Percentiles rank a stretch among this genome's conserved stretches.
phyloP scores from a whole-genome alignment of 1,139 yeast genomes.

The Magnusiomyces paraingens region DNA sequence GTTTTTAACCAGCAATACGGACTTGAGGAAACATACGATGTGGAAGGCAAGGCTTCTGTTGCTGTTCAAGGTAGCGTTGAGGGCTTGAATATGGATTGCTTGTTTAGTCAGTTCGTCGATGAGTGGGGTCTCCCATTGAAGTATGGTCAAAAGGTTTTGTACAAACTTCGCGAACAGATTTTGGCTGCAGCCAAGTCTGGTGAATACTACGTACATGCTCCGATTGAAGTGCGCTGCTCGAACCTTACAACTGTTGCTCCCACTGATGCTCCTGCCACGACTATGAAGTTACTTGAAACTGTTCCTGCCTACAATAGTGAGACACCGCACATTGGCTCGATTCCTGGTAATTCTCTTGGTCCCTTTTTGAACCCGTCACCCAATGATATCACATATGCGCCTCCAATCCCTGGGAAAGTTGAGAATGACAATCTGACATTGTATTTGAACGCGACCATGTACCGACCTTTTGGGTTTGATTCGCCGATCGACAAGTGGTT shows the following conservation, averaged over 20 bases:
- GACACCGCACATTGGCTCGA: conserved; percentile 48
- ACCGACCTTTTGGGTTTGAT: conserved; percentile 77
- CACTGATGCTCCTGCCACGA: conserved; percentile 15
- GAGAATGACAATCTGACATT: conserved; percentile 75
- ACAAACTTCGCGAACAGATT: conserved; percentile 56
- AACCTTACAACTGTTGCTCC: conserved; percentile 55
- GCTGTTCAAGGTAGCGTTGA: conserved; percentile 71
- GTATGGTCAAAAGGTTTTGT: conserved; percentile 66
- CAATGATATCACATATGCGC: conserved; percentile 44
- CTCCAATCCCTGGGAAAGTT: conserved; percentile 30
- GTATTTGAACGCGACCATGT: conserved; percentile 90
- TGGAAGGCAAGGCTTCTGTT: conserved; percentile 50
- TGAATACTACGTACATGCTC: conserved; percentile 84
- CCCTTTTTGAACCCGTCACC: conserved; percentile 84
- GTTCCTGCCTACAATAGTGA: conserved; percentile 13
- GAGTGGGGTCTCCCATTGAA: conserved; percentile 93
- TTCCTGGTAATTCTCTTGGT: conserved; percentile 75
- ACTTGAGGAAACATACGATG: conserved; percentile 49
- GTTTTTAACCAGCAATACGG: conserved; percentile 82
- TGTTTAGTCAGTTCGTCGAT: conserved; percentile 88
- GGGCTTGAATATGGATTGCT: conserved; percentile 91
- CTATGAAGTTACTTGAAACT: conserved; percentile 15
- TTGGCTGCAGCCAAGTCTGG: conserved; percentile 51
- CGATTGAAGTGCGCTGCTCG: conserved; percentile 90
- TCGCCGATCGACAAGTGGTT: conserved; percentile 80